Percentiles rank a stretch among this genome's conserved stretches.
These are phyloP conservation scores for Colletotrichum eremochloae DNA, from an alignment of 2,329 filamentous ascomycete species.

Conservation along the genomic window DNA sequence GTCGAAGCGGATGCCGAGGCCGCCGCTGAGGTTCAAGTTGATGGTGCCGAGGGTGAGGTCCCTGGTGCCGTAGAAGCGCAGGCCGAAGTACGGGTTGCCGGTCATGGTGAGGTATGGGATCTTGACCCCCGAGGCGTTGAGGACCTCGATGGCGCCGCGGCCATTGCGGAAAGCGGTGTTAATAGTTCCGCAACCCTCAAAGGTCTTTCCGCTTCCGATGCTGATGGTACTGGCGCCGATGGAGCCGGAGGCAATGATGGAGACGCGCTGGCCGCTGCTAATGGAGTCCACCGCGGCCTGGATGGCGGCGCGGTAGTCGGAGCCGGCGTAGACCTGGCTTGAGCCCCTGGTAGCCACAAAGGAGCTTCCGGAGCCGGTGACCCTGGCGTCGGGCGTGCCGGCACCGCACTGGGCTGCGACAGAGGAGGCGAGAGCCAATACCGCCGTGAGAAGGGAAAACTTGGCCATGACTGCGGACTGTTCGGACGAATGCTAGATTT, in stretches of 20 bases:
- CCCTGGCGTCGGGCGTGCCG: conserved; percentile 59
- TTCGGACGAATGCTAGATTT: not conserved
- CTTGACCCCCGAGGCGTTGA: conserved; percentile 60
- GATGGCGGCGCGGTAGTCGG: conserved; percentile 67
- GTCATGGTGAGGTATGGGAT: conserved; percentile 71
- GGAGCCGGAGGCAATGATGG: conserved; percentile 67
- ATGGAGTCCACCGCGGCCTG: conserved; percentile 67
- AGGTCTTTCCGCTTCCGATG: conserved; percentile 66
- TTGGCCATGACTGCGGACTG: conserved; percentile 41
- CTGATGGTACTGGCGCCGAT: conserved; percentile 67
- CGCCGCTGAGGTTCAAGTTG: conserved; percentile 66
- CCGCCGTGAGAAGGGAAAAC: conserved; percentile 48
- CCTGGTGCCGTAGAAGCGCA: conserved; percentile 66
- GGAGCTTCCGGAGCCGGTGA: conserved; percentile 60
- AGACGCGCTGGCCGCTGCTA: conserved; percentile 64
- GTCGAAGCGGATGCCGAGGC: conserved; percentile 70
- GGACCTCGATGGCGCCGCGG: conserved; percentile 67
- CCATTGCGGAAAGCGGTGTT: conserved; percentile 57
- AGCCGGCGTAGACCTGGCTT: conserved; percentile 63
- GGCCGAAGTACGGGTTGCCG: conserved; percentile 68
- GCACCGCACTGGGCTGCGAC: conserved; percentile 62
- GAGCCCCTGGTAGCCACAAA: conserved; percentile 61
- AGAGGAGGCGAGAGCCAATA: conserved; percentile 56
- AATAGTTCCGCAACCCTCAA: conserved; percentile 71
- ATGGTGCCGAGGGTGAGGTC: conserved; percentile 64